These are phyloP conservation scores for Saturnispora dispora DNA, from an alignment of 805 yeast genomes.

Conservation along the genomic window DNA sequence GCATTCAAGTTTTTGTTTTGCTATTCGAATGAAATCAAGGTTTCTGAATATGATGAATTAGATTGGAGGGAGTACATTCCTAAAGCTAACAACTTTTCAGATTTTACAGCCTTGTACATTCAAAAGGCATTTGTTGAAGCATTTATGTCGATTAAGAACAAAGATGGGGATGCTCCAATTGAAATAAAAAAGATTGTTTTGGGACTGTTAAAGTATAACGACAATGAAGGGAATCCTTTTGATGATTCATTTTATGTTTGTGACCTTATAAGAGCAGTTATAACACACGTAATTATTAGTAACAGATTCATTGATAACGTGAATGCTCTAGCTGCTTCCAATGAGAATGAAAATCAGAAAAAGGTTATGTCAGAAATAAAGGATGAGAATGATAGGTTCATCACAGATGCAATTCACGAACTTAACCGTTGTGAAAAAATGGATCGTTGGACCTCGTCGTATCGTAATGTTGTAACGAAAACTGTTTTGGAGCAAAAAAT, in stretches of 20 bases:
- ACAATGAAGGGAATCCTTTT: conserved; percentile 69
- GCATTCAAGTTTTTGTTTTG: conserved; percentile 68
- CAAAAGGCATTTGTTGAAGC: conserved; percentile 61
- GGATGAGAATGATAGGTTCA: conserved; percentile 30
- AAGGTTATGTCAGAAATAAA: conserved; percentile 5
- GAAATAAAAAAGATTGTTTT: conserved; percentile 55
- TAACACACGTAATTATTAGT: conserved; percentile 24
- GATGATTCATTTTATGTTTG: conserved; percentile 64
- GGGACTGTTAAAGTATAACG: conserved; percentile 72
- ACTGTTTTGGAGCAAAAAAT: conserved; percentile 54
- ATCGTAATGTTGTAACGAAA: conserved; percentile 44
- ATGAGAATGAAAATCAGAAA: conserved; percentile 1
- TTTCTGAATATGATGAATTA: conserved; percentile 19
- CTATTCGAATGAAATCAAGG: conserved; percentile 38
- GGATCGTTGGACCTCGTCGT: conserved; percentile 82
- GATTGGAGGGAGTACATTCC: conserved; percentile 48
- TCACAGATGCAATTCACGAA: conserved; percentile 49
- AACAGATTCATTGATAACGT: conserved; percentile 20
- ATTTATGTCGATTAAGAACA: conserved; percentile 51
- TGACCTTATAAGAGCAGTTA: conserved; percentile 46
- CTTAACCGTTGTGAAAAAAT: conserved; percentile 65
- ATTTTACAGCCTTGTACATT: conserved; percentile 58
- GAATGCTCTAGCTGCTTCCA: conserved; percentile 15
- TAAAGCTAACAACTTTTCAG: conserved; percentile 68
- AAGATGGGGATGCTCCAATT: conserved; percentile 47